Base-by-base conservation (phyloP, 1,284 basidiomycete species). In the Trichosporon asahii region DNA sequence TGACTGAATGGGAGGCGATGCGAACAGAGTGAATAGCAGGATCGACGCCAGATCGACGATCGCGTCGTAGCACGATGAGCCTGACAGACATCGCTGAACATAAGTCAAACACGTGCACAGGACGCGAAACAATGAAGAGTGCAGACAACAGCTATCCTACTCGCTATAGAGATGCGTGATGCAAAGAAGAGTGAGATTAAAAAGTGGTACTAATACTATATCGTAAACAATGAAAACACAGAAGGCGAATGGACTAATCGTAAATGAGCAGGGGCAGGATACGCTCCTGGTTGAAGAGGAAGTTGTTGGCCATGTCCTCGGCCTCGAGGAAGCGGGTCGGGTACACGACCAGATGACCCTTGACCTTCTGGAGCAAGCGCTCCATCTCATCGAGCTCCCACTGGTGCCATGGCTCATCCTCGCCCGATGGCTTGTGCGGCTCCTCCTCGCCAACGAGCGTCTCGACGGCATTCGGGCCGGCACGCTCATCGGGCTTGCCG, bases 341-440 rank as follows among this genome's bases (percentile, higher is more conserved):
- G 80, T 92, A 92, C 25, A 93, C 70, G 23, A 95, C 94, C 92
- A 98, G 85, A 82, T 95, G 92, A 0, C 95, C 95, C 74, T 90
- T 88, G 15, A 93, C 77, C 74, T 94, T 88, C 33, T 86, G 85
- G 71, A 98, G 80, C 46, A 94, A 80, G 66, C 86, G 87, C 82
- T 96, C 94, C 94, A 97, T 96, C 79, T 93, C 91, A 46, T 91
- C 91, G 72, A 89, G 83, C 77, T 96, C 94, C 87, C 90, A 90
- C 75, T 90, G 89, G 67, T 91, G 89, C 73, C 93, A 91, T 1
- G 91, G 89, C 68, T 90, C 90, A 14, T 87, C 82, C 1, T 89
- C 88, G 71, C 86, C 87, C 1, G 86, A 80, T 18, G 79, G 77
- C 53, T 79, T 76, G 40, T 75, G 76, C 40, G 70, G 69, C 35